Base-by-base conservation (phyloP, 176 grass and related monocot species). In the Raddia guianensis region DNA sequence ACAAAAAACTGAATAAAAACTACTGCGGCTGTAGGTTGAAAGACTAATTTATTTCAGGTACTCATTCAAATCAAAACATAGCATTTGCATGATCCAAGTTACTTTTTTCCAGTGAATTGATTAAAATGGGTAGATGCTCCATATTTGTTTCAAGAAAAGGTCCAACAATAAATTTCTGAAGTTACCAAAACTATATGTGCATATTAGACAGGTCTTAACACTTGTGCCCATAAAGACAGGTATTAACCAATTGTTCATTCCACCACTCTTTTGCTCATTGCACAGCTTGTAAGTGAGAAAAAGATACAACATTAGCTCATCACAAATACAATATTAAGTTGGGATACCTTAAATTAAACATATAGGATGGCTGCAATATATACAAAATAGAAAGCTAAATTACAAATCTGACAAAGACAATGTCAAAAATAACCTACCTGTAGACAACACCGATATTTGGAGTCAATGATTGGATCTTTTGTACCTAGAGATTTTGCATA, bases 371-470 rank as follows among this genome's bases (percentile, higher is more conserved):
- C 50, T 46, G 6, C 51, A 51, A 66, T 63, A 55, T 86, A 77
- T 45, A 34, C 50, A 70, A 64, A 54, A 80, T 60, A 49, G 34
- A 42, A 27, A 84, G 66, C 78, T 37, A 7, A 58, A 66, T 32
- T 50, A 9, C 19, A 86, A 90, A 55, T 55, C 42, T 33, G 63
- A 74, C 14, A n/a, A 83, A 42, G 27, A 48, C 8, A 76, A 13
- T n/a, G 70, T 60, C 61, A 53, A 69, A 47, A 54, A 73, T 8
- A 72, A 93, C 95, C 90, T 88, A 98, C 95, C 95, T 98, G 62
- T 98, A 98, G 55, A 98, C 90, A 79, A 95, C 96, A 47, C 90
- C 92, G 56, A 98, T 98, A 53, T 98, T 95, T 53, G 92, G 84
- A 74, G 96, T 95, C 84, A 98, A 79, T 47, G 90, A 61, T 65